A percentile compares a stretch with the other conserved stretches of the same genome.
phyloP scores from a whole-genome alignment of 345 rosid genomes.

The Rhizophora apiculata region DNA sequence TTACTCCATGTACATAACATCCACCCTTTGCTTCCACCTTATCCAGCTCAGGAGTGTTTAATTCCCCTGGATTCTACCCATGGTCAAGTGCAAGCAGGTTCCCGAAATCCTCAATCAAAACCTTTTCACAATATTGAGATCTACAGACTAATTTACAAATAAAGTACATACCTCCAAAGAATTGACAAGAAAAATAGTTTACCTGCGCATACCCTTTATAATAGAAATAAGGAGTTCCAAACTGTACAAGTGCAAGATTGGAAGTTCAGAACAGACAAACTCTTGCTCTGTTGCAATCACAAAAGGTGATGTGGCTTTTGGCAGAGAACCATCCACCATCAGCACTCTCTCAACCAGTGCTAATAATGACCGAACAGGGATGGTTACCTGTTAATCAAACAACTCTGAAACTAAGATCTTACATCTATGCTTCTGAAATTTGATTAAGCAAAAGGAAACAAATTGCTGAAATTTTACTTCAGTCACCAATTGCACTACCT shows the following conservation, averaged over 20 bases:
- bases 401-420: slow-evolving; percentile 12
- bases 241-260: slow-evolving; percentile 52
- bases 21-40: not conserved
- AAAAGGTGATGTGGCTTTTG: slow-evolving; percentile 41
- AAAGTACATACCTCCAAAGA: not conserved
- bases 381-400: slow-evolving; percentile 45
- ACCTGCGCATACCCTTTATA: slow-evolving; percentile 73
- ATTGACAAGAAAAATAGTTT: not conserved
- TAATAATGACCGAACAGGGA: slow-evolving; percentile 59
- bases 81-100: not conserved
- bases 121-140: too few relatives aligned
- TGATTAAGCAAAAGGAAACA: not conserved
- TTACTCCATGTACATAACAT: not conserved
- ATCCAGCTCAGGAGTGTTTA: not conserved
- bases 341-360: slow-evolving; percentile 79
- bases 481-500: slow-evolving; percentile 40
- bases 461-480: too few relatives aligned
- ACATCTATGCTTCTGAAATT: not conserved
- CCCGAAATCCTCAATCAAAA: not conserved
- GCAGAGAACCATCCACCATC: slow-evolving; percentile 70
- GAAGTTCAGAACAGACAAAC: slow-evolving; percentile 73
- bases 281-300: slow-evolving; percentile 72
- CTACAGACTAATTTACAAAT: not conserved
- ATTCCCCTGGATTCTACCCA: not conserved
- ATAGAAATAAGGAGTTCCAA: slow-evolving; percentile 64